phyloP scores from a whole-genome alignment of 1,139 yeast genomes.

The Saccharomyces hybrid region DNA sequence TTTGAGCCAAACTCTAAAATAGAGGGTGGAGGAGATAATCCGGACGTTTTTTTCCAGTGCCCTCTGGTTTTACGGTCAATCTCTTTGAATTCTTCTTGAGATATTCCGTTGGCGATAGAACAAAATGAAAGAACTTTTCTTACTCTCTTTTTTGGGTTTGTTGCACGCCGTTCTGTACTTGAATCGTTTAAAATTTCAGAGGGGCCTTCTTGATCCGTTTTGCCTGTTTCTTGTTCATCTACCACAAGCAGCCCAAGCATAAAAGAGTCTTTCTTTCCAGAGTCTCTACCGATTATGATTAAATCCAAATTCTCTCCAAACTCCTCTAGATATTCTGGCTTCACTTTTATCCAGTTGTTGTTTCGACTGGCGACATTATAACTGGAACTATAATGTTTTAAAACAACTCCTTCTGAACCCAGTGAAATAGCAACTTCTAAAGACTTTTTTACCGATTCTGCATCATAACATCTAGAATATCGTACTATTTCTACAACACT shows the following conservation, averaged over 20 bases:
- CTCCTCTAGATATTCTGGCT: constrained; percentile 82
- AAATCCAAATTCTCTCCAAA: constrained; percentile 84
- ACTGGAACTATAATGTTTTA: constrained; percentile 55
- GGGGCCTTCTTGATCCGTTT: constrained; percentile 2
- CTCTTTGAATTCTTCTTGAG: constrained; percentile 49
- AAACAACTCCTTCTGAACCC: constrained; percentile 75
- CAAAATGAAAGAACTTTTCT: constrained; percentile 55
- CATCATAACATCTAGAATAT: constrained; percentile 38
- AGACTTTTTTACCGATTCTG: constrained; percentile 47
- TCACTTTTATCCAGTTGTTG: constrained; percentile 72
- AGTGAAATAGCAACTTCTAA: constrained; percentile 52
- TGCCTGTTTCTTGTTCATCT: constrained; percentile 23
- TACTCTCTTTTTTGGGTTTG: constrained; percentile 4
- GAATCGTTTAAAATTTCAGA: constrained; percentile 15
- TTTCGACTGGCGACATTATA: constrained; percentile 57
- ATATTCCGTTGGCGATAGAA: constrained; percentile 79
- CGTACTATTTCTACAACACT: constrained; percentile 52
- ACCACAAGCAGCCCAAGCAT: constrained; percentile 59
- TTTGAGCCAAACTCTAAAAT: constrained; percentile 52
- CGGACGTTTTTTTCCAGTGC: constrained; percentile 48
- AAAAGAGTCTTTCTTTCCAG: constrained; percentile 66
- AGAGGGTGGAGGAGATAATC: constrained; percentile 33
- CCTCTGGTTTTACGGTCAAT: constrained; percentile 53
- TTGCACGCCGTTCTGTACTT: constrained; percentile 3
- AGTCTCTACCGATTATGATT: constrained; percentile 67